Base-by-base conservation (phyloP, 495 filamentous ascomycete genomes). In the Bryoglossum gracile region DNA sequence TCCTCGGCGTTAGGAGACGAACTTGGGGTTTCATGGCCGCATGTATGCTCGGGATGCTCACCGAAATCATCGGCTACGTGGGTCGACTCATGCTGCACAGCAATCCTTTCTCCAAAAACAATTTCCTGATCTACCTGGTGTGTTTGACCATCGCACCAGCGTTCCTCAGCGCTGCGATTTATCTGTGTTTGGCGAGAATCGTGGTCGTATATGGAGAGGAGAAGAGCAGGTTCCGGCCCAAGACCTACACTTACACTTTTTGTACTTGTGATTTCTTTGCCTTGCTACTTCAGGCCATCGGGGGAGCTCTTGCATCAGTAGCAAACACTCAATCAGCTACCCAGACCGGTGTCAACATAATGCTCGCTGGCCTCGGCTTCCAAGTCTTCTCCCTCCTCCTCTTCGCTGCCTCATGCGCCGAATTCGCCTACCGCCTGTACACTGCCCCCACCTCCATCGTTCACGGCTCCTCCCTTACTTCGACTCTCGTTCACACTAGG, bases 141-240 rank as follows among this genome's bases (percentile, higher is more conserved):
- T 60, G 53, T 34, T 64, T 79, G 11, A 78, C 74, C 9, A 69
- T 79, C 51, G 73, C 62, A 4, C 75, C 76, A 6, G 73, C 73
- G 43, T 75, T 81, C 56, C 60, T 80, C 53, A 65, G 66, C 23
- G 76, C 73, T 9, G 65, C 66, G 18, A 72, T 81, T 45, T 81
- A 81, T 57, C 61, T 80, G 36, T 75, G 68, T 59, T 65, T 81
- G 1, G 68, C 65, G 6, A 66, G 72, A 21, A 71, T 78, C 46
- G 65, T 78, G 46, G 62, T 62, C 4, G 58, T 72, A 16, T 70
- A 71, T 46, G 70, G 74, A 10, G 57, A 66, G 23, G 51, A 62
- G 4, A 59, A 67, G 54, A 74, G 73, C 4, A 61, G 67, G 16
- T 56, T 81, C 46, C 52, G 55, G 13, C 72, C 76, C 0, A 60